A percentile compares a stretch with the other conserved stretches of the same genome.
phyloP scores from a whole-genome alignment of 129 eudicot genomes.

The Calendula officinalis region DNA sequence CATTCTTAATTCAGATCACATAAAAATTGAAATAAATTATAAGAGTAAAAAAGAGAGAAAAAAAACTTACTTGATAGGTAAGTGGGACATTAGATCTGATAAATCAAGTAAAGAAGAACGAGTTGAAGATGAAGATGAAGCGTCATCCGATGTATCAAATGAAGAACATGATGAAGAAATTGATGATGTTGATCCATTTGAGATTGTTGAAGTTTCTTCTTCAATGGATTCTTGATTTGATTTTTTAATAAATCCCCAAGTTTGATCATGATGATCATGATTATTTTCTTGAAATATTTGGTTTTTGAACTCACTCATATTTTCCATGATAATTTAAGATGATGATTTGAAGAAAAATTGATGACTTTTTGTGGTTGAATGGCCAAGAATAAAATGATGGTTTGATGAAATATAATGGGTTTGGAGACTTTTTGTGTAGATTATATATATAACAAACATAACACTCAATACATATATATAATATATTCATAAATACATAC shows the following conservation, averaged over 20 bases:
- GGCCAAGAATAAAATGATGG: slow-evolving; percentile 12
- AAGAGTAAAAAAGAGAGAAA: neutral
- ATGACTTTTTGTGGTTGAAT: slow-evolving; percentile 16
- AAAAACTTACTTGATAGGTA: slow-evolving; percentile 76
- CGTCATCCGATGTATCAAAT: slow-evolving; percentile 55
- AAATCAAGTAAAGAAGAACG: slow-evolving; percentile 50
- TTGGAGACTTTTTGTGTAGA: slow-evolving; percentile 21
- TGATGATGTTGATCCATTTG: slow-evolving; percentile 24
- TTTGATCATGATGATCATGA: slow-evolving; percentile 3
- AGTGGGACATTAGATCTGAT: slow-evolving; percentile 54
- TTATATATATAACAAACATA: slow-evolving; percentile 4
- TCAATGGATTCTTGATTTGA: slow-evolving; percentile 20
- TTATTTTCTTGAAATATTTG: slow-evolving; percentile 10
- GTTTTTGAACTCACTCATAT: slow-evolving; percentile 18
- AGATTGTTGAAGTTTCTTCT: slow-evolving; percentile 36
- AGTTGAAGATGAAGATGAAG: slow-evolving; percentile 44
- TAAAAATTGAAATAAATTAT: neutral
- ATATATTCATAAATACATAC: neutral
- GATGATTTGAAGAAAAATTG: neutral
- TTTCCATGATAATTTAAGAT: slow-evolving; percentile 24
- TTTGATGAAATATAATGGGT: slow-evolving; percentile 15
- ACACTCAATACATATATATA: no score
- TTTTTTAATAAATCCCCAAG: slow-evolving; percentile 25
- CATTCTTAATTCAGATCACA: slow-evolving; percentile 8
- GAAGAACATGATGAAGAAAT: slow-evolving; percentile 28